Conservation (phyloP, 1,284 basidiomycete species). For the Papiliotrema terrestris region DNA sequence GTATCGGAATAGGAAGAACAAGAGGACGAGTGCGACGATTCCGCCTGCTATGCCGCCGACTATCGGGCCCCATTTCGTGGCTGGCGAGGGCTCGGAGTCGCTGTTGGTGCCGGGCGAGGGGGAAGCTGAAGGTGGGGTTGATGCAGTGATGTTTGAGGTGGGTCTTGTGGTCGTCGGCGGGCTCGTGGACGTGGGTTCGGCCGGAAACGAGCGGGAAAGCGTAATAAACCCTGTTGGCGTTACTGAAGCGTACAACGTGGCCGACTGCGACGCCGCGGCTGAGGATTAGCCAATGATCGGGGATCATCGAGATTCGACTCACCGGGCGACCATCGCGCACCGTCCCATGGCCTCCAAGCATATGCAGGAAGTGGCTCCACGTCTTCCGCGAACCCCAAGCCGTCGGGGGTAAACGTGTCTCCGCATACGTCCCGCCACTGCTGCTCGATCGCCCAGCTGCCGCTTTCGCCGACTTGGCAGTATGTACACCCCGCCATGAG, state of each 20-base stretch:
- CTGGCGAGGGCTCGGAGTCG: not conserved
- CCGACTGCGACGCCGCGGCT: constrained; percentile 5
- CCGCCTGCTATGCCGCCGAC: constrained; percentile 9
- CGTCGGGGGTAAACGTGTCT: not conserved
- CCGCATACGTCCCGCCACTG: constrained; percentile 1
- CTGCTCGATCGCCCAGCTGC: constrained; percentile 1
- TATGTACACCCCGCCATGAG: constrained; percentile 15
- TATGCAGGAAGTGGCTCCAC: constrained; percentile 2
- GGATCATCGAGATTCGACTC: not conserved
- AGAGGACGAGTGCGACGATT: constrained; percentile 5
- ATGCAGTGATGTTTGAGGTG: not conserved
- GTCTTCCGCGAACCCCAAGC: constrained; percentile 5
- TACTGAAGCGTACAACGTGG: not conserved
- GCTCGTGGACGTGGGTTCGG: not conserved
- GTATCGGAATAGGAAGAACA: constrained; percentile 6
- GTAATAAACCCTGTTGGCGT: constrained; percentile 3
- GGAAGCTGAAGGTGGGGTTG: not conserved
- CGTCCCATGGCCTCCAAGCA: constrained; percentile 12
- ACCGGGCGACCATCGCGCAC: constrained; percentile 5
- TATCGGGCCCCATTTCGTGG: constrained; percentile 7
- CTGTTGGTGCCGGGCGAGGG: not conserved
- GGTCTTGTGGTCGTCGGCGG: not conserved
- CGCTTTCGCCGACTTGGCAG: constrained; percentile 6
- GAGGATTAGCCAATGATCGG: not conserved
- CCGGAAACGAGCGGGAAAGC: constrained; percentile 8